Percentiles rank a stretch among this genome's conserved stretches.
Conservation (phyloP, 495 filamentous ascomycete genomes). For the Neurospora terricola region DNA sequence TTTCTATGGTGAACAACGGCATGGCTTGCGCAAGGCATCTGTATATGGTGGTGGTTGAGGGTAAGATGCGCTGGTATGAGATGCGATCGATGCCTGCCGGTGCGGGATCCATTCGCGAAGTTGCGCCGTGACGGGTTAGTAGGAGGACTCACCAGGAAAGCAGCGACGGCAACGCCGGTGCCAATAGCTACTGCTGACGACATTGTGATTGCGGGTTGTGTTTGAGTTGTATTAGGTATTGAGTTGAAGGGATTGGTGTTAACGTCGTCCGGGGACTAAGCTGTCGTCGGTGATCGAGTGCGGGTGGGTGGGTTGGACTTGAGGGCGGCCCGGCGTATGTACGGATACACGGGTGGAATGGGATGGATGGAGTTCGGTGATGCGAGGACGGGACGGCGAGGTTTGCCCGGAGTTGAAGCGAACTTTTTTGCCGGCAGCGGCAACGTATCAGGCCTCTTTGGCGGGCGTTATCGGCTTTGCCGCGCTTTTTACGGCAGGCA, state of each 20-base stretch:
- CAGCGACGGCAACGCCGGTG: conserved; percentile 62
- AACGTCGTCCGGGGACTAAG: background rate
- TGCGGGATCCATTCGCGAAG: background rate
- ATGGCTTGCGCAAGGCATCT: background rate
- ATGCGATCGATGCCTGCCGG: background rate
- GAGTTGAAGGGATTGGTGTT: conserved; percentile 2
- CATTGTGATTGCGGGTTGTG: conserved; percentile 46
- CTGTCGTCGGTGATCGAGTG: conserved; percentile 2
- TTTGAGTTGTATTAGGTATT: background rate
- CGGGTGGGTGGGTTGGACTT: background rate
- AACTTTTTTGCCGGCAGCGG: background rate
- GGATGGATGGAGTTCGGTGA: background rate
- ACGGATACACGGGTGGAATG: background rate
- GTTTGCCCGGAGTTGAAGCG: background rate
- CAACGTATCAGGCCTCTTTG: background rate
- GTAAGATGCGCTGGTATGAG: background rate
- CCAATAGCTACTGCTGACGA: conserved; percentile 68
- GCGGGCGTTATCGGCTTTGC: background rate
- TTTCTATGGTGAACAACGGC: background rate
- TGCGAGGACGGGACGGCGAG: background rate
- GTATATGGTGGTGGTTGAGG: background rate
- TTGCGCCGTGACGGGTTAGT: background rate
- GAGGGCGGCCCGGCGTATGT: background rate
- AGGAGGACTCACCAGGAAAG: conserved; percentile 55
- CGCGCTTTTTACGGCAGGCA: background rate